Base-by-base conservation (phyloP, 805 yeast species). In the Candida michaelii region DNA sequence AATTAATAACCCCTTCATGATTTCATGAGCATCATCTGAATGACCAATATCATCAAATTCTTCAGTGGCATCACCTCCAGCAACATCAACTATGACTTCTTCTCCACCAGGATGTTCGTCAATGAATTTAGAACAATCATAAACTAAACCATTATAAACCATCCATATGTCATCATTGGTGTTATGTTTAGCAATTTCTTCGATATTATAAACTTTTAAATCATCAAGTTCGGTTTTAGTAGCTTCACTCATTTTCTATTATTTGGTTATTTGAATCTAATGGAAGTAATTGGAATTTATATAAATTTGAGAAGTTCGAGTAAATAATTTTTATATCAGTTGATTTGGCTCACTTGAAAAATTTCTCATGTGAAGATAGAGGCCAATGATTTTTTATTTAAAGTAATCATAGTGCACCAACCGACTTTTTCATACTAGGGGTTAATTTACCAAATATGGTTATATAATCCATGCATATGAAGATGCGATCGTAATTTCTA, bases 11-110 rank as follows among this genome's bases (percentile, higher is more conserved):
- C 77, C 80, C 34, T 68, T 73, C 56, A 93, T 72, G 53, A 84
- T 73, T 55, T 84, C 93, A 54, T 82, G 81, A 30, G 99, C 98
- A 53, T 90, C 97, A 49, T 90, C 97, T 27, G 98, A 89, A 69
- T 93, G 99, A 27, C 99, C 99, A 60, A 93, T 90, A 59, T 89
- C 96, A 52, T 70, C 63, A 49, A 70, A 71, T 2, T 71, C 74
- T 52, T 68, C 74, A 38, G 74, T 71, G 40, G 74, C 73, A 51
- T 70, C 74, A 12, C 59, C 55, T 21, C 75, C 75, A 17, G 73
- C 75, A 40, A 56, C 59, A 51, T 71, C 76, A 37, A 61, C 58
- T 42, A 70, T 58, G 36, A 71, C 75, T 55, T 70, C 76, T 52
- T 71, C 74, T 40, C 76, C 76, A 53, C 76, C 75, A 8, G 75